These are phyloP conservation scores for Ramaria sp. DNA, from an alignment of 768 basidiomycete species.

Conservation along the genomic window DNA sequence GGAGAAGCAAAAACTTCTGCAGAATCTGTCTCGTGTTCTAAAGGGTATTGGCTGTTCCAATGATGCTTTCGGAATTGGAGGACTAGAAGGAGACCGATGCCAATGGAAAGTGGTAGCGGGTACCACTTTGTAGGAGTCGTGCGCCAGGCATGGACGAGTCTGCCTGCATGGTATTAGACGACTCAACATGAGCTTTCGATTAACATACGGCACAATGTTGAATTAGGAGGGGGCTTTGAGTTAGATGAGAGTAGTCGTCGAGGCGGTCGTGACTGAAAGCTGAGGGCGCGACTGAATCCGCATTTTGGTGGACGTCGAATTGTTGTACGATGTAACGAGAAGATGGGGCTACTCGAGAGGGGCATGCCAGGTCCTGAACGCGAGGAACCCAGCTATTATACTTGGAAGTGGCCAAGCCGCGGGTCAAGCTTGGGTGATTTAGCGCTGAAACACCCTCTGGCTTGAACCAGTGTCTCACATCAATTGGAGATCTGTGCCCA, in stretches of 20 bases:
- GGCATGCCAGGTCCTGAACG: too few relatives aligned
- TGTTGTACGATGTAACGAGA: neutral
- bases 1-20: constrained; percentile 5
- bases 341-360: neutral
- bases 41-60: constrained; percentile 19
- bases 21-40: neutral
- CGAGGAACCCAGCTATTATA: too few relatives aligned
- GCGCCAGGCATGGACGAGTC: constrained; percentile 65
- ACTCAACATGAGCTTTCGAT: neutral
- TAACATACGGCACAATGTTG: neutral
- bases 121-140: constrained; percentile 92
- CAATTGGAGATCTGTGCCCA: neutral
- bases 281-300: neutral
- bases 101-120: constrained; percentile 83
- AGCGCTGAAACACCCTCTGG: neutral
- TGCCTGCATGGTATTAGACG: constrained; percentile 10
- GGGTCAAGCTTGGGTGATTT: too few relatives aligned
- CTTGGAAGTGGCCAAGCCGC: too few relatives aligned
- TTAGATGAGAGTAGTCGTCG: neutral
- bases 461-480: neutral
- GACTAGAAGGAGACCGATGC: constrained; percentile 75
- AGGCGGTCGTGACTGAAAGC: neutral
- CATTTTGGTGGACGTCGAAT: neutral
- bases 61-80: constrained; percentile 63
- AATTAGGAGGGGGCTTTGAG: neutral